A percentile compares a stretch with the other conserved stretches of the same genome.
These are phyloP conservation scores for Mesembryanthemum crystallinum DNA, from an alignment of 148 eudicot species.

Conservation along the genomic window DNA sequence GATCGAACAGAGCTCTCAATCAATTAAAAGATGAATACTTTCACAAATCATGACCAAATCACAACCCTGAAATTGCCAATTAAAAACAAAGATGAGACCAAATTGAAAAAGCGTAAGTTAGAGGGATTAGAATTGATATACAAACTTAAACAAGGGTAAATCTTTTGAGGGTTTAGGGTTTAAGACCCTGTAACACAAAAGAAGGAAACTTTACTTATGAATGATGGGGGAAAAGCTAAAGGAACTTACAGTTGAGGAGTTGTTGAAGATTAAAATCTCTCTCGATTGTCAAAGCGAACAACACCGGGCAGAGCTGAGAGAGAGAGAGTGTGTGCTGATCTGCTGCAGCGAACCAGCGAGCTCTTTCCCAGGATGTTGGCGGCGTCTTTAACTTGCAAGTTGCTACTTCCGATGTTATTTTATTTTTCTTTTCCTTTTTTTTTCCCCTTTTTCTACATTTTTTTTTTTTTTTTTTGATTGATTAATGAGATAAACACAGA, in stretches of 20 bases:
- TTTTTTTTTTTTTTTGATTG: too few species aligned
- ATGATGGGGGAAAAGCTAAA: background rate
- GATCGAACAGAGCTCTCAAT: constrained; percentile 2
- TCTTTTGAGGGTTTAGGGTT: constrained; percentile 40
- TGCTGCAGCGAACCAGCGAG: constrained; percentile 13
- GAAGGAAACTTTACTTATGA: background rate
- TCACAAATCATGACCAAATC: constrained; percentile 6
- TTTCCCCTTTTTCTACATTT: too few species aligned
- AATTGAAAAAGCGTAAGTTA: background rate
- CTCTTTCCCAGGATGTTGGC: constrained; percentile 7
- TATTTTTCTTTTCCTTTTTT: too few species aligned
- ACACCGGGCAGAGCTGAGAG: background rate
- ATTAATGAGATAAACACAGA: too few species aligned
- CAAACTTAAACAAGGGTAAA: background rate
- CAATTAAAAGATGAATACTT: constrained; percentile 10
- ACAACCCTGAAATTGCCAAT: constrained; percentile 24
- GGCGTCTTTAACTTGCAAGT: background rate
- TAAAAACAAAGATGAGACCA: background rate
- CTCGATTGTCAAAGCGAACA: background rate
- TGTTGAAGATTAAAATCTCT: background rate
- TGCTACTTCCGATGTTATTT: too few species aligned
- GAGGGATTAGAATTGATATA: background rate
- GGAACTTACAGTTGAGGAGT: constrained; percentile 4
- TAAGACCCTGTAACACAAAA: constrained; percentile 7
- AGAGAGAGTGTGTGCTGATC: constrained; percentile 11